Base-by-base conservation (phyloP, 228 moss, liverwort and hornwort genomes). In the Sphagnum fallax region DNA sequence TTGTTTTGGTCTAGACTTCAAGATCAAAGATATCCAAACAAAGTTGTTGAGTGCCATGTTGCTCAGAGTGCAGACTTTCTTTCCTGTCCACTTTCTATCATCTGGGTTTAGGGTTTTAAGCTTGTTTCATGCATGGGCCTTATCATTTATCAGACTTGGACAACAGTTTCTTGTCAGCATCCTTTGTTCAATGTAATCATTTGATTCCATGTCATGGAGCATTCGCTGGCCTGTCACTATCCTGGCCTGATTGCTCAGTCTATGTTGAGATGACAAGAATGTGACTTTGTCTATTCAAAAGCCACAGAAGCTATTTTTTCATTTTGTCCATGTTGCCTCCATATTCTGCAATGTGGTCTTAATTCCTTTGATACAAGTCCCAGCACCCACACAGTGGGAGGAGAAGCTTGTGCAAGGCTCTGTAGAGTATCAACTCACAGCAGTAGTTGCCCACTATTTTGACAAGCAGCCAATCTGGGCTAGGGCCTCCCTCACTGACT, bases 401-500 rank as follows among this genome's bases (percentile, higher is more conserved):
- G 80, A 78, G 65, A 81, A 87, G 72, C 87, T 98, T 50, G 62
- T 71, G 32, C 82, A 75, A 79, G 64, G 75, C 49, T 85, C 94
- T 13, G 79, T 87, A 66, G 84, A 87, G 67, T 94, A 87, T 77
- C 72, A 84, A 60, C 69, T 89, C 68, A 90, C 90, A 63, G 81
- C 79, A 75, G 88, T 89, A 13, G 81, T 94, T 61, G 86, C 79
- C 4, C 72, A 70, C 47, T 73, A 92, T 53, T 98, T 98, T 76
- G 80, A 92, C 79, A 94, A 98, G 78, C 85, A 92, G 52, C 90
- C 92, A 15, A 83, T 98, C 71, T 98, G 98, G 98, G 84, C 93
- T 61, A 98, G 88, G 77, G 77, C 60, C 52, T 88, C 90, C 70
- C 82, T 98, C 50, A 90, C 81, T 70, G 87, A 92, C 58, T 85